Base-by-base conservation (phyloP, 164 flowering plant species). In the Macadamia integrifolia region DNA sequence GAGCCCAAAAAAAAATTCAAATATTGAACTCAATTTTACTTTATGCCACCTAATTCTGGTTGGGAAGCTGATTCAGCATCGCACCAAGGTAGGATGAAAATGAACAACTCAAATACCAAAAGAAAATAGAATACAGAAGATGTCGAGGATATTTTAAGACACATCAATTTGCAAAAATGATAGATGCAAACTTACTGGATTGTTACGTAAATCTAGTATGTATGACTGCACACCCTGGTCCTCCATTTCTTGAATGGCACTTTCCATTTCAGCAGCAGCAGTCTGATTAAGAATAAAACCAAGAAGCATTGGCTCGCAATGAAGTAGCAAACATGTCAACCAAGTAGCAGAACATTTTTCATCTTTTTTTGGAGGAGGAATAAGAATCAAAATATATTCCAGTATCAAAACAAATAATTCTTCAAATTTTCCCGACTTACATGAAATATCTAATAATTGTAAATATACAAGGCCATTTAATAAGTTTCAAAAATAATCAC, bases 181-280 rank as follows among this genome's bases (percentile, higher is more conserved):
- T 52, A 67, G 44, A 58, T 64, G 28, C 17, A 32, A 53, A 69
- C 78, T 80, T 67, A 91, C 97, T 11, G 95, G 99, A 75, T 92
- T 94, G 80, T 94, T 94, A 29, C 97, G 79, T 64, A 94, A 78
- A 81, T 94, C 99, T 48, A 94, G 73, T 63, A 94, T 94, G 77
- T 90, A 94, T 11, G 97, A 90, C 18, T 88, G 83, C 12, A 92
- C 99, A 63, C 87, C 97, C 76, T 87, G 87, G 67, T 59, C 79
- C 78, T 92, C 92, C 96, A 94, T 80, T 68, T 86, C 92, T 66
- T 84, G 65, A 61, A 94, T 81, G 23, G 95, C 83, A 79, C 75
- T 83, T 73, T 82, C 91, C 97, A 94, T 90, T 32, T 94, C 97
- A 74, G 74, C 53, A 46, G 99, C 97, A 68, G 97, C 99, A 69